A percentile compares a stretch with the other conserved stretches of the same genome.
Conservation (phyloP, 179 eudicot genomes). For the Gypsophila paniculata region DNA sequence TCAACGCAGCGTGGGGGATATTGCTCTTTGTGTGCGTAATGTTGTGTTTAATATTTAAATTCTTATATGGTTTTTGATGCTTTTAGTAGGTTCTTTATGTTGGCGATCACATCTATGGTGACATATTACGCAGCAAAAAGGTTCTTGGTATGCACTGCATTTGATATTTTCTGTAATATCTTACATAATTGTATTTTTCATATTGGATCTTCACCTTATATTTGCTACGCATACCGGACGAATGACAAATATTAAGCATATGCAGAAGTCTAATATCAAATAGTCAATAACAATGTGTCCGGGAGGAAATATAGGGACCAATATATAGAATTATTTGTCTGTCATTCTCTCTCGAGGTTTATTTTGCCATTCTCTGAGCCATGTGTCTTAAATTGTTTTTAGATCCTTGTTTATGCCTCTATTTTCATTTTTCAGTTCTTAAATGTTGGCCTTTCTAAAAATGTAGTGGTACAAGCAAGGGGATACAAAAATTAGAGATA, state of each 20-base stretch:
- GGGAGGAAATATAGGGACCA: not conserved
- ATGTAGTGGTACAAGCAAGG: not conserved
- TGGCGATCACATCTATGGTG: constrained; percentile 98
- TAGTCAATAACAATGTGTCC: not conserved
- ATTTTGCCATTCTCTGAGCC: not conserved
- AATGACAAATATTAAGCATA: not conserved
- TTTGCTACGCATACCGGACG: not conserved
- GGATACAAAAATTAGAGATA: not conserved
- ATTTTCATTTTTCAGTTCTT: not conserved
- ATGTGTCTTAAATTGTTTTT: constrained; percentile 3
- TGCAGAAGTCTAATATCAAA: not conserved
- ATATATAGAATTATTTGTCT: not conserved
- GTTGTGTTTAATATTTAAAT: constrained; percentile 3
- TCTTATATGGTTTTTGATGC: constrained; percentile 20
- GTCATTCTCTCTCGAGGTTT: not conserved
- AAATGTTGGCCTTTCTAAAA: too few relatives aligned
- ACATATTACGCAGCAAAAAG: constrained; percentile 90
- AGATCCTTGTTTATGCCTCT: not conserved
- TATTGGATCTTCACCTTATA: not conserved
- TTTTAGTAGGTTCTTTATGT: constrained; percentile 82
- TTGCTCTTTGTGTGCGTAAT: constrained; percentile 4
- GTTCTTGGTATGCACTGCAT: constrained; percentile 56
- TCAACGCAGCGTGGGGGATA: not conserved
- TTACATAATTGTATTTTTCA: not conserved
- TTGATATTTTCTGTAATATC: not conserved